Base-by-base conservation (phyloP, 2,329 filamentous ascomycete genomes). In the Venturia aucupariae region DNA sequence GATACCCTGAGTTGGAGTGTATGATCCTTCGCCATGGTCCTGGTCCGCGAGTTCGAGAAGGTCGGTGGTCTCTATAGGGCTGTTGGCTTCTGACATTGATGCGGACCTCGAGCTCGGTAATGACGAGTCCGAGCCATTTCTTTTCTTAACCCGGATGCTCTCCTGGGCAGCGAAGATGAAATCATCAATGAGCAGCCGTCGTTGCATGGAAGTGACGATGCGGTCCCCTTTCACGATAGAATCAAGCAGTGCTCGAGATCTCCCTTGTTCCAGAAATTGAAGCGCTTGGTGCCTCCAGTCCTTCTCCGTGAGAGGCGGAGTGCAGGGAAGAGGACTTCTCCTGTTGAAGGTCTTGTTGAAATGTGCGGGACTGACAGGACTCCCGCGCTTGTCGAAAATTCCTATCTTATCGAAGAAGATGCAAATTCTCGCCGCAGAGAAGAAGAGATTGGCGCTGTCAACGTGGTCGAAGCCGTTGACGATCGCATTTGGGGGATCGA, bases 371-470 rank as follows among this genome's bases (percentile, higher is more conserved):
- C 15, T 35, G 15, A 57, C 15, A 10, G 15, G 59, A 22, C 10
- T 41, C 27, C 38, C 41, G 44, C 59, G 59, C 51, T 57, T 57
- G 27, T 57, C 51, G 24, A 57, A 57, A 10, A 57, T 35, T 24
- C 59, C 35, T 6, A 30, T 41, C n/a, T 60, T 44, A 38, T 60
- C 35, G 39, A 67, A 67, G 32, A 41, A 30, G 4, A 63, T 64
- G 39, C 66, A 67, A 17, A 67, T 46, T 55, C 66, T 59, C n/a
- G 66, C 66, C 4, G 66, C 66, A 27, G 66, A 67, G 48, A 67
- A 65, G 51, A 67, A 67, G 15, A 67, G 59, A 39, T 67, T 67
- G 35, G 66, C 64, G 55, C 64, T 62, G n/a, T 67, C 66, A 11
- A 63, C 63, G 41, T 65, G 59, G 35, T 60, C 59, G 59, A 60